phyloP scores from a whole-genome alignment of 2,329 filamentous ascomycete genomes.

The Xylaria sp. region DNA sequence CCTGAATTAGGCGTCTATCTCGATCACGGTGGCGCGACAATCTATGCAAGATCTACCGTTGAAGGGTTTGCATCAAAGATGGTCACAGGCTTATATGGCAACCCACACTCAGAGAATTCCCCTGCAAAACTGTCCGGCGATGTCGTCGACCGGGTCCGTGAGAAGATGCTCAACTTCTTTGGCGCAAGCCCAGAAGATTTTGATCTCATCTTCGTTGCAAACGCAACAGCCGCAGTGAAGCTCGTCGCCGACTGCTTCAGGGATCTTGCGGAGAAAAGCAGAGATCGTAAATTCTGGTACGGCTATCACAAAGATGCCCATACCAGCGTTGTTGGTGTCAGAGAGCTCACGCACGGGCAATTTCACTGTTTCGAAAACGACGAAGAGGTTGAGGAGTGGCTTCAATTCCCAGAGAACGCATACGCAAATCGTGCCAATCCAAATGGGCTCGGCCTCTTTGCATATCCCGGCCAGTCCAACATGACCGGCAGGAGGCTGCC shows the following conservation, averaged over 20 bases:
- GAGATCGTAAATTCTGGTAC: constrained; percentile 63
- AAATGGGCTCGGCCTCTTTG: constrained; percentile 61
- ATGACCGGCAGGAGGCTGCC: constrained; percentile 74
- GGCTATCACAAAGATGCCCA: constrained; percentile 71
- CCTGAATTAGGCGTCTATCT: constrained; percentile 59
- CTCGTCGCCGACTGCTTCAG: constrained; percentile 68
- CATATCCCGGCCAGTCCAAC: constrained; percentile 77
- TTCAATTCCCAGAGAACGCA: constrained; percentile 47
- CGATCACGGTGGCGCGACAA: constrained; percentile 68
- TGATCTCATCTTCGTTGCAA: constrained; percentile 84
- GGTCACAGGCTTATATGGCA: constrained; percentile 69
- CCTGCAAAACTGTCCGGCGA: constrained; percentile 68
- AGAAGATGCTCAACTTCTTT: constrained; percentile 66
- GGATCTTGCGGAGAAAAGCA: constrained; percentile 61
- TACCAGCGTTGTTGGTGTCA: constrained; percentile 74
- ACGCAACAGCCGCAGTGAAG: constrained; percentile 92
- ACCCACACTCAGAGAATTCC: constrained; percentile 73
- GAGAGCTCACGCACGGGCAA: constrained; percentile 69
- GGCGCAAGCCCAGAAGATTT: constrained; percentile 68
- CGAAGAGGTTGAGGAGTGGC: constrained; percentile 59
- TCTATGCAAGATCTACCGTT: constrained; percentile 69
- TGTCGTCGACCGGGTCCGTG: constrained; percentile 66
- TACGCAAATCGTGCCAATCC: constrained; percentile 42
- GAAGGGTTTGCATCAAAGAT: constrained; percentile 66
- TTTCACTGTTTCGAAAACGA: constrained; percentile 70